These are phyloP conservation scores for Fusarium duplospermum DNA, from an alignment of 2,329 filamentous ascomycete species.

Conservation along the genomic window DNA sequence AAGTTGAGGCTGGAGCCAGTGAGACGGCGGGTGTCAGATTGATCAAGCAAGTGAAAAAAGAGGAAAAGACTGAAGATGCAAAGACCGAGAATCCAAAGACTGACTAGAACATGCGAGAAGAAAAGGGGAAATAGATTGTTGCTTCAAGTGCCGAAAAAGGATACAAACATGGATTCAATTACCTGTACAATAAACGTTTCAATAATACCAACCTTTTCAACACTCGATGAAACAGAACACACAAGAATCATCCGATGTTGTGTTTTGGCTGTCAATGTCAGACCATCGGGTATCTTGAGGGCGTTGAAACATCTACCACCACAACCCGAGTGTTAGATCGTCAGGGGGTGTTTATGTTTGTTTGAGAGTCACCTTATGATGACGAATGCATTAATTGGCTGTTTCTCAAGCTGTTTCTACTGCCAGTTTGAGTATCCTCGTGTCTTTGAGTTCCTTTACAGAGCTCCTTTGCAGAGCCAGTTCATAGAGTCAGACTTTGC, in stretches of 20 bases:
- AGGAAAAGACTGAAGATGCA: slow-evolving; percentile 25
- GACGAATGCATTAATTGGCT: background rate
- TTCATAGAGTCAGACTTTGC: no score
- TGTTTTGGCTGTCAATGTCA: background rate
- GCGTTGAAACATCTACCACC: background rate
- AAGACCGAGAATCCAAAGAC: slow-evolving; percentile 21
- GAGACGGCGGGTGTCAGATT: slow-evolving; percentile 48
- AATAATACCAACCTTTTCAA: background rate
- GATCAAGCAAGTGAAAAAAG: slow-evolving; percentile 47
- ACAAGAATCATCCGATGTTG: background rate
- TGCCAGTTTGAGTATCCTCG: background rate
- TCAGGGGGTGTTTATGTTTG: background rate
- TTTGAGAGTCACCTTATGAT: background rate
- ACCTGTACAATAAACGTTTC: background rate
- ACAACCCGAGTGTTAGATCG: background rate
- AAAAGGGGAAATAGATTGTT: background rate
- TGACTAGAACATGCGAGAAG: slow-evolving; percentile 10
- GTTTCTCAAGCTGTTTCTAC: background rate
- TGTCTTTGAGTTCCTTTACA: background rate
- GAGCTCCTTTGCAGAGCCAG: no score
- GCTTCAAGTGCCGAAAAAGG: background rate
- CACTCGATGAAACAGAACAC: background rate
- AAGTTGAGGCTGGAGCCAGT: slow-evolving; percentile 54
- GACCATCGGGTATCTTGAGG: background rate
- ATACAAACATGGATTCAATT: background rate